Base-by-base conservation (phyloP, 495 filamentous ascomycete species). In the Xylaria palmicola region DNA sequence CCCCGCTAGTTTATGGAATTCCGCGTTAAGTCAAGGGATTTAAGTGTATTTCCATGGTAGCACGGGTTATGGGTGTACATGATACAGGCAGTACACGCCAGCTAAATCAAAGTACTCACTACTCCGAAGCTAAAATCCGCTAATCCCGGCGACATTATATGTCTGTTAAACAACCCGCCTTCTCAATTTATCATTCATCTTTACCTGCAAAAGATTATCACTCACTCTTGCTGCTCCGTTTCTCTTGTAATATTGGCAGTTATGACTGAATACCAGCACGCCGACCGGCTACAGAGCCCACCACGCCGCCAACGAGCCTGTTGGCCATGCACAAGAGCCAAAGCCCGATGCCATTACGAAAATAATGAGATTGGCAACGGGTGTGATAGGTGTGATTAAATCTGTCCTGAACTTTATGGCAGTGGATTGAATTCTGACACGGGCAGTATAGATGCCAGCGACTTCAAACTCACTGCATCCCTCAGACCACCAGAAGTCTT, bases 341-440 rank as follows among this genome's bases (percentile, higher is more conserved):
- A 72, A 65, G 66, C 69, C 39, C 68, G 72, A 6, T 74, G 72
- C 30, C 63, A 68, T 55, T 74, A 72, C 27, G 68, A 68, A 52
- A 48, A 39, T 2, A 65, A 69, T 44, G 69, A 68, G 47, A 30
- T 59, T 2, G 64, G 65, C 0, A 59, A 63, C 37, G 63, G 68
- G 10, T 74, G 72, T 43, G 64, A 69, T 43, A 68, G 71, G 71
- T 72, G 51, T 13, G 43, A 12, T 8, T 30, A 15, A 26, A n/a
- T 43, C 30, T 17, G 4, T 24, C 53, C 0, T 20, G 20, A 30
- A 34, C 7, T 6, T 8, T 34, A 7, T 19, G 3, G 29, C 29
- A 41, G 13, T 17, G n/a, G 27, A 27, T 15, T 37, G 36, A 55
- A 53, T 13, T 3, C 55, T 56, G 29, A 59, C 0, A 30, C n/a